Evolutionary conservation across 2,329 filamentous ascomycete species (phyloP), one percentile per base, ranked within the genome.

Genomic region (Ceratocystis lukuohia): DNA sequence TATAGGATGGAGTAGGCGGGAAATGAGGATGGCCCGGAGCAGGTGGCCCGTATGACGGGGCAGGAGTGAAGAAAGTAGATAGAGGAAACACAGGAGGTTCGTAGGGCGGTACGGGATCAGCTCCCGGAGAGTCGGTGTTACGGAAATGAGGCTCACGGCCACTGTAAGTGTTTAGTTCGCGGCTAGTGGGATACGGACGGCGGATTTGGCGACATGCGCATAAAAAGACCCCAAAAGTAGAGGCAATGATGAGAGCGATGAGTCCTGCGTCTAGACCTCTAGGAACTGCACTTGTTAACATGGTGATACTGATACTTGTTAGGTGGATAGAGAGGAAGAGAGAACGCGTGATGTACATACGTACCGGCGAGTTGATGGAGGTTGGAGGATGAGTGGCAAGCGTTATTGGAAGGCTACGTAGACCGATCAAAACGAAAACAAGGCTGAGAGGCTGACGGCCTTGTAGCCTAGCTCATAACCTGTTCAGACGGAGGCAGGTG

Each of bases 31-130:
- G 30, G 28, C 15, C 56, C 5, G 15, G 7, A n/a, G 56, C 8
- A 10, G 25, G 28, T 37, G 56, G 25, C 7, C 30, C 25, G 8
- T 59, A 59, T 8, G 56, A 59, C 15, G 56, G 56, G 25, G 56
- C 56, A n/a, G 56, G 56, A 7, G 56, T 59, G 56, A 59, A 53
- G 30, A 64, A 33, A 33, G 62, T 41, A 33, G 62, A 64, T 5
- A 64, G 62, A 44, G 33, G 46, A 46, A 64, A 66, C 17, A 37
- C 62, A 10, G 67, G 61, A 10, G 64, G 67, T 8, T 61, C 67
- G 61, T 68, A 68, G 10, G 67, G 44, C 17, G 67, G 67, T 25
- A 68, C 67, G 8, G 67, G 67, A 25, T 68, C 67, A n/a, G 62
- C n/a, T 1, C 59, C 65, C n/a, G 64, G 64, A 10, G 64, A 65